Evolutionary conservation across 768 basidiomycete genomes (phyloP), one percentile per base, ranked within the genome.

Genomic region (Hydnum rufescens): DNA sequence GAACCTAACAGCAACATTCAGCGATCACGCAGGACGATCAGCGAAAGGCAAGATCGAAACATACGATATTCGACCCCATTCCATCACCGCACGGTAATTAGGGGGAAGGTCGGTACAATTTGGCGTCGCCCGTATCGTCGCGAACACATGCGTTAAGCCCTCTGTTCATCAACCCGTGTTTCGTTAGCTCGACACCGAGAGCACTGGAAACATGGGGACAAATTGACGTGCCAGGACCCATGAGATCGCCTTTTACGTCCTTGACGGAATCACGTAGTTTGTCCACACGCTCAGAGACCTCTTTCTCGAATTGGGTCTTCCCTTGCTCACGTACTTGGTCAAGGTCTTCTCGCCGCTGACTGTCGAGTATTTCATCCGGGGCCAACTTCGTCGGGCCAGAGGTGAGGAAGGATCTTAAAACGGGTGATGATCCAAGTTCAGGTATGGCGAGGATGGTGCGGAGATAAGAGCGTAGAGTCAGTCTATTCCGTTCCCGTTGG

Each of bases 21-120:
- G 51, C 18, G n/a, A 4, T 31, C 5, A 32, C 47, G 16, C 29
- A 26, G 18, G 32, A 18, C 26, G 48, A 51, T 34, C 46, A 46
- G 49, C 6, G 49, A 13, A 25, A 28, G 13, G 44, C 13, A 13
- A 25, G 13, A 22, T 13, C 13, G 36, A 25, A 36, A 72, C 89
- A 62, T 55, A 93, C 89, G 93, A 93, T 62, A 96, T 95, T 52
- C 92, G 71, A 3, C 84, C 95, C 93, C 95, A 99, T 65, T 97
- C 93, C 4, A 93, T 62, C 44, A 96, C 88, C 36, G 89, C 84
- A 57, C 76, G 72, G 60, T 90, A 96, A 56, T 92, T 86, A 4
- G 68, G 63, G 4, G 95, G 93, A 42, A 99, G 66, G 60, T 78
- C 75, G 53, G 74, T 71, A 5, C 92, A 77, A 53, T 78, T 69